Conservation (phyloP, 2,329 filamentous ascomycete species). For the Penicillium griseofulvum region DNA sequence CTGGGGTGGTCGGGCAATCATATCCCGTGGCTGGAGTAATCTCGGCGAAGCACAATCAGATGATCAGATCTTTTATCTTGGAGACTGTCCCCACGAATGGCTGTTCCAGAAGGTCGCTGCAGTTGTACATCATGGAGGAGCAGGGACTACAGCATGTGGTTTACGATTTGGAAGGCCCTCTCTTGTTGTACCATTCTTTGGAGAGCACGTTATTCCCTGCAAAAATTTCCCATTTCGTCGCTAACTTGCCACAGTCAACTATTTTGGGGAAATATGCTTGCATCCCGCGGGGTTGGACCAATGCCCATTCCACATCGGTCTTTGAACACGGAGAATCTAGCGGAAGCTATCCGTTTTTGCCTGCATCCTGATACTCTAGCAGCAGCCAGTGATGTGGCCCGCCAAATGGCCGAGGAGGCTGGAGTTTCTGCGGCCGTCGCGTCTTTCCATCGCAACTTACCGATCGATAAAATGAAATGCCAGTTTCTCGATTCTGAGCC, state of each 20-base stretch:
- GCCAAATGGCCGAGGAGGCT: conserved; percentile 43
- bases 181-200: conserved; percentile 56
- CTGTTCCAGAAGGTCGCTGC: conserved; percentile 54
- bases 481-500: conserved; percentile 20
- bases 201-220: conserved; percentile 33
- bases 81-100: conserved; percentile 57
- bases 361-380: conserved; percentile 37
- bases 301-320: conserved; percentile 47
- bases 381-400: conserved; percentile 37
- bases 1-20: conserved; percentile 50
- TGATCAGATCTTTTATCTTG: conserved; percentile 48
- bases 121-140: conserved; percentile 58
- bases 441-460: conserved; percentile 44
- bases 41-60: conserved; percentile 35
- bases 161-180: conserved; percentile 52
- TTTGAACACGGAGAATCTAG: conserved; percentile 45
- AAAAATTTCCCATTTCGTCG: accelerated
- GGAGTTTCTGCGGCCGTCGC: conserved; percentile 43
- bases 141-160: conserved; percentile 56
- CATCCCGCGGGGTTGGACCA: conserved; percentile 49
- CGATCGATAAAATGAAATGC: conserved; percentile 21
- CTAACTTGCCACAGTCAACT: conserved; percentile 36
- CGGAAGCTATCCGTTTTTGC: conserved; percentile 46
- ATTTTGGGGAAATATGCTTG: conserved; percentile 55
- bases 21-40: conserved; percentile 54